These are phyloP conservation scores for Fremontodendron californicum DNA, from an alignment of 345 rosid genomes.

Conservation along the genomic window DNA sequence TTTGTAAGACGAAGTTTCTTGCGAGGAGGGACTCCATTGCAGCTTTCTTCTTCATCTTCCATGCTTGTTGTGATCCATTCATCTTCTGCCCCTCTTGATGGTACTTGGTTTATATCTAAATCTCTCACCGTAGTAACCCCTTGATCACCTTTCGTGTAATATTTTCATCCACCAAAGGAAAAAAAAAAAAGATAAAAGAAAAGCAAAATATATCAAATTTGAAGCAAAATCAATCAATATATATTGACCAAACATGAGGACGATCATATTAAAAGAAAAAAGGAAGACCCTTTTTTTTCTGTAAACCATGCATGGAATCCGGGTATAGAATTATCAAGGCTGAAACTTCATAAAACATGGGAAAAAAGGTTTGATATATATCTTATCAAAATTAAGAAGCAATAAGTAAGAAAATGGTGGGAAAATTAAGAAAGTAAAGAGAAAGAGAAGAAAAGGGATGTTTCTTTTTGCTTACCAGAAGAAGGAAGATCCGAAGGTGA, in stretches of 20 bases:
- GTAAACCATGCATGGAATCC: constrained; percentile 5
- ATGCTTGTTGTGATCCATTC: constrained; percentile 44
- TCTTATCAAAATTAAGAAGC: neutral
- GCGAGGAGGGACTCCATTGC: constrained; percentile 58
- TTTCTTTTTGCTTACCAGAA: constrained; percentile 35
- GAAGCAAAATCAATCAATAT: constrained; percentile 6
- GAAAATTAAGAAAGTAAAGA: neutral
- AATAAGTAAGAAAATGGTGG: neutral
- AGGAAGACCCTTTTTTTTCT: neutral
- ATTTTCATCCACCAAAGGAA: neutral
- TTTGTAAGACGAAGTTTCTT: constrained; percentile 76
- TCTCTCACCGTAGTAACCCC: constrained; percentile 35
- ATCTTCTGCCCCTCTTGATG: constrained; percentile 36
- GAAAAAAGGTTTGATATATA: neutral
- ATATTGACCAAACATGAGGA: neutral
- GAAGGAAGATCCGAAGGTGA: constrained; percentile 46
- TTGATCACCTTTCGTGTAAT: constrained; percentile 4
- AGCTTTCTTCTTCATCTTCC: constrained; percentile 49
- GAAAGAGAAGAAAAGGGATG: neutral
- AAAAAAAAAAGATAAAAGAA: too few relatives aligned
- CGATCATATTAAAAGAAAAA: neutral
- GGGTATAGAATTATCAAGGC: neutral
- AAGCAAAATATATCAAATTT: neutral
- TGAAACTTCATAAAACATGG: constrained; percentile 2
- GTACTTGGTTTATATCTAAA: constrained; percentile 65